A percentile compares a stretch with the other conserved stretches of the same genome.
These are phyloP conservation scores for Pleomassaria siparia DNA, from an alignment of 2,329 filamentous ascomycete genomes.

Conservation along the genomic window DNA sequence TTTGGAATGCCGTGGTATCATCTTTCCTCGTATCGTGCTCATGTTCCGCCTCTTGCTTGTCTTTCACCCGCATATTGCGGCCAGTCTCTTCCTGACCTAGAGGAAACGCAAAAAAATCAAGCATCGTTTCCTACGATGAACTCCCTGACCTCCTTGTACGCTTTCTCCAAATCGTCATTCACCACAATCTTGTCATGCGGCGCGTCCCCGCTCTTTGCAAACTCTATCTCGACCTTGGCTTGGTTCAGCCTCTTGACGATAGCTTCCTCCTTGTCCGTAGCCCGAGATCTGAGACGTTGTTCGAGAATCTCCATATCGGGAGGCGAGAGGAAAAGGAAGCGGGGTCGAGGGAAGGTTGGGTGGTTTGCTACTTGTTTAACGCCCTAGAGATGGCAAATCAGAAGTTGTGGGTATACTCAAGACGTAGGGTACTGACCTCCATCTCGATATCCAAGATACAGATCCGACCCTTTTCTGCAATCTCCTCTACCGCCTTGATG, in stretches of 20 bases:
- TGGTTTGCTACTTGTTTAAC: constrained; percentile 90
- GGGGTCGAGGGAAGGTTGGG: constrained; percentile 63
- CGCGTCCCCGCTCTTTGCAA: constrained; percentile 41
- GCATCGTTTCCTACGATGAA: constrained; percentile 50
- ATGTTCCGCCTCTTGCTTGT: neutral
- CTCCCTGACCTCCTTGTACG: constrained; percentile 52
- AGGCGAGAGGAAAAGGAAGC: constrained; percentile 83
- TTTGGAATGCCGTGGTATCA: constrained; percentile 13
- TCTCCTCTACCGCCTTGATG: constrained; percentile 74
- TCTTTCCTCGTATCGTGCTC: neutral
- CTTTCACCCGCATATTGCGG: too few species aligned
- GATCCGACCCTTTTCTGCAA: constrained; percentile 68
- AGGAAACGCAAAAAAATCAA: constrained; percentile 5
- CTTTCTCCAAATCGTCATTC: constrained; percentile 54
- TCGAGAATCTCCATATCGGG: constrained; percentile 76
- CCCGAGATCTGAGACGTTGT: constrained; percentile 50
- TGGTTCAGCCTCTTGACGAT: constrained; percentile 52
- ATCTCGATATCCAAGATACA: constrained; percentile 96
- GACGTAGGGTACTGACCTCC: constrained; percentile 59
- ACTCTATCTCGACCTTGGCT: constrained; percentile 48
- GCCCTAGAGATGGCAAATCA: constrained; percentile 53
- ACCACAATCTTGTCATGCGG: constrained; percentile 56
- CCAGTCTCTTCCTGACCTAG: neutral
- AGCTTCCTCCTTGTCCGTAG: constrained; percentile 50
- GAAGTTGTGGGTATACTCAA: neutral